Conservation (phyloP, 495 filamentous ascomycete genomes). For the Pyrenula aspistea region DNA sequence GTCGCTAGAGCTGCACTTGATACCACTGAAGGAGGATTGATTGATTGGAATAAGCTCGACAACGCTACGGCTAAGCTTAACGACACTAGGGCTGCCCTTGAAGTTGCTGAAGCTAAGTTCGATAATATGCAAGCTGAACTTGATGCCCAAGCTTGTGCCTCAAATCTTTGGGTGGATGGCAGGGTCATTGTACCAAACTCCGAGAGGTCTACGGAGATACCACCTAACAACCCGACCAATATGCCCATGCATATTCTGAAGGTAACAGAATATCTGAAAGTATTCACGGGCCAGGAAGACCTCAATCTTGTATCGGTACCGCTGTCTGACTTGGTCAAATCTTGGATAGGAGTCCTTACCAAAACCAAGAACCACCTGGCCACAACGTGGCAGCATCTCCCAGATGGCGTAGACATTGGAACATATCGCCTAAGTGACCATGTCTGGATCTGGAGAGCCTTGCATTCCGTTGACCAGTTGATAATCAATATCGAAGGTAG, state of each 20-base stretch:
- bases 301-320: neutral
- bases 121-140: neutral
- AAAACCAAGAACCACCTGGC: neutral
- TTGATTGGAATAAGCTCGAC: no score
- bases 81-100: neutral
- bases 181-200: neutral
- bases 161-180: neutral
- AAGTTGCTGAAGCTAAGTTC: neutral
- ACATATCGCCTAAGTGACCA: neutral
- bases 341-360: neutral
- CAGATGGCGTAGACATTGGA: neutral
- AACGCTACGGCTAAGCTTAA: neutral
- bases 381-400: neutral
- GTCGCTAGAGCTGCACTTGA: neutral
- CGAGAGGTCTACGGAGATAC: neutral
- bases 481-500: neutral
- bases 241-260: neutral
- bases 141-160: neutral
- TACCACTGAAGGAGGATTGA: neutral
- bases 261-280: neutral
- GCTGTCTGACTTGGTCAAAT: neutral
- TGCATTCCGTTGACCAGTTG: neutral
- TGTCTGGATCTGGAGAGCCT: neutral
- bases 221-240: neutral
- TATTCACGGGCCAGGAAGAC: neutral